Conservation (phyloP, 2,329 filamentous ascomycete genomes). For the Colletotrichum sp. region DNA sequence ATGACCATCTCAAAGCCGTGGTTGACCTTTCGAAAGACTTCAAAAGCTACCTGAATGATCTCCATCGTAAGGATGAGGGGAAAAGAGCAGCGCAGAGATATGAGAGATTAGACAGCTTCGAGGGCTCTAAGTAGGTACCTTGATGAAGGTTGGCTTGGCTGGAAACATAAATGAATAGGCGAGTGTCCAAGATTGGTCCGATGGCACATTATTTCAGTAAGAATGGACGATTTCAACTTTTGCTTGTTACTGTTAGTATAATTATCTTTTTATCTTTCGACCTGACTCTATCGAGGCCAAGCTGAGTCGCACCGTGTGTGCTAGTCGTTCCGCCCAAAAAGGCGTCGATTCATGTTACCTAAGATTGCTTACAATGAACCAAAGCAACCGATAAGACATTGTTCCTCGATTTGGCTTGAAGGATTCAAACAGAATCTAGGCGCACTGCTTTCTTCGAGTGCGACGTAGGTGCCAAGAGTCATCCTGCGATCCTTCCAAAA, state of each 20-base stretch:
- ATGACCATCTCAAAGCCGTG: constrained; percentile 20
- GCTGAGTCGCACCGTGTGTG: too few species aligned
- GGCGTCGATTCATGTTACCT: too few species aligned
- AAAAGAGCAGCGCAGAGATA: not conserved
- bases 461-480: not conserved
- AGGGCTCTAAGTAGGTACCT: rapidly evolving
- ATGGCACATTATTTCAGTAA: too few species aligned
- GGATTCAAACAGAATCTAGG: not conserved
- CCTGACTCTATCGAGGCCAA: too few species aligned
- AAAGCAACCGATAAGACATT: too few species aligned
- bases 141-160: rapidly evolving
- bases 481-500: constrained; percentile 4
- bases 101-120: not conserved
- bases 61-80: not conserved
- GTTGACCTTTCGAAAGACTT: constrained; percentile 23
- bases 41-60: constrained; percentile 16
- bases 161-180: too few species aligned
- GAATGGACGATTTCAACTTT: too few species aligned
- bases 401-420: not conserved
- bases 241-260: too few species aligned
- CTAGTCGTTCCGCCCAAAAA: too few species aligned
- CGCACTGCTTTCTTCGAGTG: not conserved
- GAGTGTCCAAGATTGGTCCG: too few species aligned
- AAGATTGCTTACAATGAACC: too few species aligned
- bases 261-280: too few species aligned